A percentile compares a stretch with the other conserved stretches of the same genome.
Evolutionary conservation across 331 rosid species (phyloP).

Genomic region (Quercus tomentella): DNA sequence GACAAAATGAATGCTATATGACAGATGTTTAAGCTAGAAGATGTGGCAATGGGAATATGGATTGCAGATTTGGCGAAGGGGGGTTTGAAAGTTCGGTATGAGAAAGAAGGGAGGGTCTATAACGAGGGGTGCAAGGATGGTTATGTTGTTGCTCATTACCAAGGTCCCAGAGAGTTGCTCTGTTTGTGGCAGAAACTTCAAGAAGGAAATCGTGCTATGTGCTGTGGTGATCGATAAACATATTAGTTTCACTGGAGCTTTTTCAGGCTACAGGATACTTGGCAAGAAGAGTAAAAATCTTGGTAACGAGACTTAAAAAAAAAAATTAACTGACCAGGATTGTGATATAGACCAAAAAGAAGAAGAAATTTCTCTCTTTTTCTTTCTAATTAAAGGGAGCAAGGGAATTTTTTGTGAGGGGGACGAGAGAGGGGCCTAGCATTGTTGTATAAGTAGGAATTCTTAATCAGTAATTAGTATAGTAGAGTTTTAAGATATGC

Average conservation of each 20-base stretch:
- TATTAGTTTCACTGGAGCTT: neutral
- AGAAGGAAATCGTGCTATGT: slow-evolving; percentile 57
- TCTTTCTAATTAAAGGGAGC: neutral
- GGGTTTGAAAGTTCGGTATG: slow-evolving; percentile 60
- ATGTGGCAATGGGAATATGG: slow-evolving; percentile 99
- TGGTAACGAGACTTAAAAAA: neutral
- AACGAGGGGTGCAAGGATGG: slow-evolving; percentile 85
- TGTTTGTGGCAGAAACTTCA: slow-evolving; percentile 95
- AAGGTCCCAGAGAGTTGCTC: slow-evolving; percentile 93
- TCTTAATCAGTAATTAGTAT: slow-evolving; percentile 18
- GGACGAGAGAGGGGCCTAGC: neutral
- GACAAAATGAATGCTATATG: slow-evolving; percentile 13
- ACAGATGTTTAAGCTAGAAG: slow-evolving; percentile 98
- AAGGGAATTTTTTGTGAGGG: neutral
- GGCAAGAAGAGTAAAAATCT: neutral
- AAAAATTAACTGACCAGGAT: slow-evolving; percentile 11
- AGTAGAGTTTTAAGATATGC: slow-evolving; percentile 12
- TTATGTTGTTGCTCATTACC: slow-evolving; percentile 93
- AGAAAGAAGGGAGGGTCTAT: slow-evolving; percentile 56
- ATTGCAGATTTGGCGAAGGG: slow-evolving; percentile 70
- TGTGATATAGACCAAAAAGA: neutral
- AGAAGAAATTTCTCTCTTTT: neutral
- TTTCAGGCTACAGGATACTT: neutral
- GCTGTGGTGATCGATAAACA: slow-evolving; percentile 53
- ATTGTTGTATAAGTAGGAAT: slow-evolving; percentile 27